Evolutionary conservation across 768 basidiomycete species (phyloP), one percentile per base, ranked within the genome.

Genomic region (Serendipita sp.): DNA sequence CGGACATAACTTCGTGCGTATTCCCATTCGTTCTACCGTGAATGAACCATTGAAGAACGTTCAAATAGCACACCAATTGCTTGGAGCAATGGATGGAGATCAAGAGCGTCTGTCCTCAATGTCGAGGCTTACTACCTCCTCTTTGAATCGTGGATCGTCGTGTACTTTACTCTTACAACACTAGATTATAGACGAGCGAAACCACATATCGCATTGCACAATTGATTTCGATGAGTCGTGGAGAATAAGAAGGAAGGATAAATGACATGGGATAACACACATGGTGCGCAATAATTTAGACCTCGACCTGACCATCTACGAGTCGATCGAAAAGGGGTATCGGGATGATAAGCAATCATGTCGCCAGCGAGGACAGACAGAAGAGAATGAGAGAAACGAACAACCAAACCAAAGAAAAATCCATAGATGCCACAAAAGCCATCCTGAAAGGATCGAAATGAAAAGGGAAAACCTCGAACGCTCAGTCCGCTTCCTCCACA

Each of bases 401-500:
- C 5, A 48, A 28, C n/a, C 5, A 28, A 20, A 48, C n/a, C 5
- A 48, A 48, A 48, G 17, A n/a, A 9, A 17, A n/a, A 17, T 20
- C 45, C 9, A n/a, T 9, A 48, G 45, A 28, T 48, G n/a, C 45
- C 45, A n/a, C n/a, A 20, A 48, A 48, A 42, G 42, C 26, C 26
- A 3, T 20, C 45, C 45, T 1, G 7, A 48, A 9, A 20, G 13
- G 42, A 42, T 42, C 20, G 13, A 7, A 48, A 48, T 1, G 45
- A 48, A 48, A n/a, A 7, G 20, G 9, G 17, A 7, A 48, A 20
- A 20, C 7, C 2, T n/a, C n/a, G 9, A 20, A 9, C 20, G 45
- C 3, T 48, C 45, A 48, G 7, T 38, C 34, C 45, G 45, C 61
- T 26, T 92, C 94, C 68, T 95, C 94, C 66, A 97, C 87, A 73